These are phyloP conservation scores for Melampsora occidentalis DNA, from an alignment of 1,284 basidiomycete species.

Conservation along the genomic window DNA sequence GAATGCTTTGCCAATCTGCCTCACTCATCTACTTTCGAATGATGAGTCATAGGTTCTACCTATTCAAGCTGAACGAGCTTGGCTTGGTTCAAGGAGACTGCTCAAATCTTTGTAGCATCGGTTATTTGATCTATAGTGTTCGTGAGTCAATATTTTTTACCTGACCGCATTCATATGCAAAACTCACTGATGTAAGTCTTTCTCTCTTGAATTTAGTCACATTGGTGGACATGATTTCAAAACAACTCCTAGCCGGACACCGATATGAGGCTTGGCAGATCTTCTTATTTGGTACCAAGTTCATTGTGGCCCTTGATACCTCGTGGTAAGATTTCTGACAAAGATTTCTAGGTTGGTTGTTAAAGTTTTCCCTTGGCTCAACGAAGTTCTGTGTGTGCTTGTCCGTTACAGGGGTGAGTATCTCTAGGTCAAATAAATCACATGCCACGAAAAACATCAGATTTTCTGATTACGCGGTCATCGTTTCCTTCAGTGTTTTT, in stretches of 20 bases:
- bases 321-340: neutral
- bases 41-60: neutral
- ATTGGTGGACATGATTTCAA: neutral
- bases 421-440: neutral
- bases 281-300: constrained; percentile 4
- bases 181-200: neutral
- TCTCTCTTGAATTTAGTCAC: neutral
- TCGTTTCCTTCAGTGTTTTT: neutral
- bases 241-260: neutral
- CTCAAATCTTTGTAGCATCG: neutral
- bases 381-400: neutral
- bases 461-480: no score
- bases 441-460: neutral
- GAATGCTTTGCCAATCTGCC: constrained; percentile 4
- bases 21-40: neutral
- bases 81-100: neutral
- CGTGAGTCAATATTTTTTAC: neutral
- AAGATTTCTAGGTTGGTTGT: neutral
- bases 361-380: neutral
- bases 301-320: constrained; percentile 5
- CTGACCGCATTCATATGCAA: neutral
- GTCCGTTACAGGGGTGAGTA: neutral
- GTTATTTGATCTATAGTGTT: neutral
- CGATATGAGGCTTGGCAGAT: neutral
- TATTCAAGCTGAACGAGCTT: neutral